Percentiles rank a stretch among this genome's conserved stretches.
These are phyloP conservation scores for Cladosporium colombiae DNA, from an alignment of 2,329 filamentous ascomycete species.

Conservation along the genomic window DNA sequence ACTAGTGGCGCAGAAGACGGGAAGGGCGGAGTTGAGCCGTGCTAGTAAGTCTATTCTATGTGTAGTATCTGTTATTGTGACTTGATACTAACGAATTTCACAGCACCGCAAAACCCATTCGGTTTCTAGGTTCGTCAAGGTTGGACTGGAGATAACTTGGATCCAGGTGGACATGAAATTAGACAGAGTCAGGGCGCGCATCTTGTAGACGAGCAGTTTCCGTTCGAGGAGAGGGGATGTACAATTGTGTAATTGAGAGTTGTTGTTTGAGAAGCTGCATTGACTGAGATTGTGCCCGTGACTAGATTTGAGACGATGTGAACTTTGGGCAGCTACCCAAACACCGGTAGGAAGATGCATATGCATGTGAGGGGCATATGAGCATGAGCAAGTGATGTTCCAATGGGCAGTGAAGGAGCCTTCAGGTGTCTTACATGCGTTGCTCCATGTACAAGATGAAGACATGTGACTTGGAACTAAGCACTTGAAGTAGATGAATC, in stretches of 20 bases:
- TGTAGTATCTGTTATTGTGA: slow-evolving; percentile 17
- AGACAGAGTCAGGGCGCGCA: background rate
- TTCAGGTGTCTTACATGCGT: too few relatives aligned
- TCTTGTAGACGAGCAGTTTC: background rate
- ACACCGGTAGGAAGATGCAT: too few relatives aligned
- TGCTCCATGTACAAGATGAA: too few relatives aligned
- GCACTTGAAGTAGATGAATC: too few relatives aligned
- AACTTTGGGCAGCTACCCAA: background rate
- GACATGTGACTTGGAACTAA: too few relatives aligned
- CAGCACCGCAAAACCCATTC: slow-evolving; percentile 70
- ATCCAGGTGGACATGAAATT: background rate
- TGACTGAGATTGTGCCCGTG: background rate
- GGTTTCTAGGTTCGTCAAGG: slow-evolving; percentile 53
- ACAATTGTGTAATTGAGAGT: slow-evolving; percentile 20
- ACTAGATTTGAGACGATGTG: background rate
- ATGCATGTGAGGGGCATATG: too few relatives aligned
- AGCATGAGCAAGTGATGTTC: background rate
- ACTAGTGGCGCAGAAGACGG: slow-evolving; percentile 81
- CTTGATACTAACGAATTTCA: slow-evolving; percentile 23
- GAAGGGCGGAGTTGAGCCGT: slow-evolving; percentile 86
- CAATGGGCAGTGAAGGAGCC: too few relatives aligned
- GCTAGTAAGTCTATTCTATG: slow-evolving; percentile 74
- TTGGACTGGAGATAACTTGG: background rate
- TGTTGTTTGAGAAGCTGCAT: background rate
- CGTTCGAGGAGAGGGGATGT: background rate